Percentiles rank a stretch among this genome's conserved stretches.
Evolutionary conservation across 1,284 basidiomycete genomes (phyloP).

Genomic region (Marasmius sp.): DNA sequence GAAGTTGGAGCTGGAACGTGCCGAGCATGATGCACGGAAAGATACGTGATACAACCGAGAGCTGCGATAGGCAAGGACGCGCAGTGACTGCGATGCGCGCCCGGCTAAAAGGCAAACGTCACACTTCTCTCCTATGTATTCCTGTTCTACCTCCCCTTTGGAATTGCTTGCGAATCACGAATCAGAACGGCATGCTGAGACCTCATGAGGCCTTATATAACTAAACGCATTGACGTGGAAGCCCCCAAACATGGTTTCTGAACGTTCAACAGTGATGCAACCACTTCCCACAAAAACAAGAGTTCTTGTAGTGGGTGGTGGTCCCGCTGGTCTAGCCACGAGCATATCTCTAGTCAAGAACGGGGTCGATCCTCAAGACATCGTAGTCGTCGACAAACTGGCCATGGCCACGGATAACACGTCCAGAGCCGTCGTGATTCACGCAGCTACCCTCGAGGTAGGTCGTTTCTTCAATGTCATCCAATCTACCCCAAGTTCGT

Average conservation of each 20-base stretch:
- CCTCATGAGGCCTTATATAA: not conserved
- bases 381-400: conserved; percentile 46
- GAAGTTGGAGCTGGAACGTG: no score
- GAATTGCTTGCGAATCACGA: no score
- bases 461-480: not conserved
- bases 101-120: no score
- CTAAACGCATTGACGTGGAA: not conserved
- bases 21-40: no score
- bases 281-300: conserved; percentile 13
- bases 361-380: conserved; percentile 35
- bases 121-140: no score
- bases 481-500: not conserved
- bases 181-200: no score
- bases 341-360: conserved; percentile 45
- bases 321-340: conserved; percentile 43
- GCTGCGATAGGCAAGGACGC: no score
- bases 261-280: not conserved
- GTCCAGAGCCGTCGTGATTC: conserved; percentile 43
- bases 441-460: conserved; percentile 45
- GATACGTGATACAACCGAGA: no score
- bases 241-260: not conserved
- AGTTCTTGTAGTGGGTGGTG: conserved; percentile 49
- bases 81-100: no score
- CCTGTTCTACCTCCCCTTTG: no score
- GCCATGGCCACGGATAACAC: conserved; percentile 26